Conservation (phyloP, 805 yeast species). For the Torulaspora maleeae region DNA sequence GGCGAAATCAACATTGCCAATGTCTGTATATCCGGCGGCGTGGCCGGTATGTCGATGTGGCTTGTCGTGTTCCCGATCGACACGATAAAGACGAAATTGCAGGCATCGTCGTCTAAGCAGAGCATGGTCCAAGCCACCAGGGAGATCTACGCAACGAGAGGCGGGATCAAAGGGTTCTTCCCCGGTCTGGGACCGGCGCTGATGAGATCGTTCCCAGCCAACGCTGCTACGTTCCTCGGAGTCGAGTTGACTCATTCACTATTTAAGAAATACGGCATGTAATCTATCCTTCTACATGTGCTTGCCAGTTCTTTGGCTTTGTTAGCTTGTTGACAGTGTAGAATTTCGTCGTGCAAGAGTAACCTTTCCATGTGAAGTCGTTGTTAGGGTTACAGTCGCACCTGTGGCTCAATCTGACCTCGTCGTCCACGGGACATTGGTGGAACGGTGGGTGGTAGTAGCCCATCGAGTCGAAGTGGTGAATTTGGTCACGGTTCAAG, state of each 20-base stretch:
- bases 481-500: constrained; percentile 63
- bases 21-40: constrained; percentile 86
- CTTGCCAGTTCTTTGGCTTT: constrained; percentile 71
- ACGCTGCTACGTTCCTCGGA: constrained; percentile 97
- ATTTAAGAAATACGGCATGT: constrained; percentile 35
- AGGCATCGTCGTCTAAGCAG: constrained; percentile 37
- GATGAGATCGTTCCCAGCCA: constrained; percentile 93
- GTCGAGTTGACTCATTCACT: constrained; percentile 69
- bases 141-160: constrained; percentile 57
- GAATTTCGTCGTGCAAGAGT: constrained; percentile 66
- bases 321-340: constrained; percentile 49
- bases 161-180: constrained; percentile 88
- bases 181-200: constrained; percentile 97
- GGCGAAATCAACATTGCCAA: constrained; percentile 65
- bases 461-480: constrained; percentile 81
- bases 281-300: constrained; percentile 31
- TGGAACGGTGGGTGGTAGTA: constrained; percentile 79
- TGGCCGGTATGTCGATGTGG: constrained; percentile 98
- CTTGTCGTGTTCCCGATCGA: constrained; percentile 91
- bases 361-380: constrained; percentile 73
- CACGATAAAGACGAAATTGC: constrained; percentile 64
- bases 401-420: constrained; percentile 51
- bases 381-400: constrained; percentile 68
- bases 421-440: constrained; percentile 69
- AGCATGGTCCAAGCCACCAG: constrained; percentile 63